These are phyloP conservation scores for Brettanomyces custersianus DNA, from an alignment of 805 yeast species.

Conservation along the genomic window DNA sequence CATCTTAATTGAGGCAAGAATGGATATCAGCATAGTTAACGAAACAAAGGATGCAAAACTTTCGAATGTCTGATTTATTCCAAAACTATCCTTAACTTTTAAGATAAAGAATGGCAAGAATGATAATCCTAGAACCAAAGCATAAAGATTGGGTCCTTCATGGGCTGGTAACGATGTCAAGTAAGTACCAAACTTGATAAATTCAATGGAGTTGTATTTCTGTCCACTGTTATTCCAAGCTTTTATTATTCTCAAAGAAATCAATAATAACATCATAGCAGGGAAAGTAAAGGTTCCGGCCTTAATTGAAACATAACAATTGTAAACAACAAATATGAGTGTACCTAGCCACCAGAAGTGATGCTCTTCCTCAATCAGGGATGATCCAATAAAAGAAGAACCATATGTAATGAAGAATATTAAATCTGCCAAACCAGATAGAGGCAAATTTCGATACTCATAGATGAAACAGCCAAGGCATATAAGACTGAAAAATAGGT, in stretches of 20 bases:
- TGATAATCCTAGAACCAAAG: slow-evolving; percentile 11
- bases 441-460: slow-evolving; percentile 8
- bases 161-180: slow-evolving; percentile 22
- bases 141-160: slow-evolving; percentile 17
- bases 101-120: slow-evolving; percentile 9
- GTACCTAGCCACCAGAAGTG: slow-evolving; percentile 89
- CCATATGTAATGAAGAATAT: slow-evolving; percentile 32
- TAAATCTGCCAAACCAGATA: slow-evolving; percentile 15
- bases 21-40: slow-evolving; percentile 35
- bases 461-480: slow-evolving; percentile 14
- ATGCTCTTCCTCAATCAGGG: slow-evolving; percentile 91
- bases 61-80: neutral
- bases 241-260: slow-evolving; percentile 49
- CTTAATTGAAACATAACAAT: slow-evolving; percentile 11
- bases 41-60: slow-evolving; percentile 31
- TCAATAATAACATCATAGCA: slow-evolving; percentile 15
- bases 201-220: slow-evolving; percentile 47
- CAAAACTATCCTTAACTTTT: neutral
- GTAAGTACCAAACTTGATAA: slow-evolving; percentile 37
- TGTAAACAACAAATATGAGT: slow-evolving; percentile 23
- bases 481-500: slow-evolving; percentile 23
- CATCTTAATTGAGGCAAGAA: slow-evolving; percentile 17
- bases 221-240: slow-evolving; percentile 92
- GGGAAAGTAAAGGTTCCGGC: slow-evolving; percentile 4
- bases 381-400: slow-evolving; percentile 68